Percentiles rank a stretch among this genome's conserved stretches.
These are phyloP conservation scores for Saraca asoca DNA, from an alignment of 331 rosid species.

Conservation along the genomic window DNA sequence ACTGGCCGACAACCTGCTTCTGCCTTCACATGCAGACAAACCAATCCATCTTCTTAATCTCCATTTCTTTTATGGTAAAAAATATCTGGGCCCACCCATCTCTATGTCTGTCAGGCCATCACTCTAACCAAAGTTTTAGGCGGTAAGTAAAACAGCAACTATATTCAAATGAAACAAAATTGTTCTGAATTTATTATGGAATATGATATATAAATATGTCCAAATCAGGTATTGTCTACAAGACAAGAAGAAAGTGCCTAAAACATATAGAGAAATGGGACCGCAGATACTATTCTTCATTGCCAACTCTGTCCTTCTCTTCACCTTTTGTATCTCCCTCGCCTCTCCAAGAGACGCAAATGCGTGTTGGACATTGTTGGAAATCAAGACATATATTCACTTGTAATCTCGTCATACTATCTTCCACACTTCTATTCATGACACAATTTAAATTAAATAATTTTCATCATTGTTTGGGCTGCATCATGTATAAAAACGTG, in stretches of 20 bases:
- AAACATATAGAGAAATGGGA: slow-evolving; percentile 27
- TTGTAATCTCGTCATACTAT: too few species aligned
- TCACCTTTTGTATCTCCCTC: slow-evolving; percentile 16
- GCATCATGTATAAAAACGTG: too few species aligned
- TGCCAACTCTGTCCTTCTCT: slow-evolving; percentile 61
- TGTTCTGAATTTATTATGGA: slow-evolving; percentile 68
- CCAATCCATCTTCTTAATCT: slow-evolving; percentile 7
- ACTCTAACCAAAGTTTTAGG: slow-evolving; percentile 25
- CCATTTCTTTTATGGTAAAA: slow-evolving; percentile 13
- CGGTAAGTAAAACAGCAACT: slow-evolving; percentile 35
- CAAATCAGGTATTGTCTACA: slow-evolving; percentile 61
- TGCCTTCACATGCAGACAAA: slow-evolving; percentile 69
- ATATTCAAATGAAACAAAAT: slow-evolving; percentile 46
- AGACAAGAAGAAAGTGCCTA: slow-evolving; percentile 43
- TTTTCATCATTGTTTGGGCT: too few species aligned
- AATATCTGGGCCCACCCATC: slow-evolving; percentile 36
- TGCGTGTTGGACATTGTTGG: slow-evolving; percentile 50
- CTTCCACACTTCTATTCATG: too few species aligned
- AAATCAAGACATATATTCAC: slow-evolving; percentile 35
- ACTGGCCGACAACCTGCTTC: slow-evolving; percentile 57
- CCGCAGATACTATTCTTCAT: slow-evolving; percentile 36
- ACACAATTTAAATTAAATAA: too few species aligned
- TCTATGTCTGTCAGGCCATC: slow-evolving; percentile 8
- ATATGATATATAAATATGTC: slow-evolving; percentile 62
- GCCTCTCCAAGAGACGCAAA: slow-evolving; percentile 39